Conservation (phyloP, 225 moss, liverwort and hornwort species). For the Sphagnum tenellum region DNA sequence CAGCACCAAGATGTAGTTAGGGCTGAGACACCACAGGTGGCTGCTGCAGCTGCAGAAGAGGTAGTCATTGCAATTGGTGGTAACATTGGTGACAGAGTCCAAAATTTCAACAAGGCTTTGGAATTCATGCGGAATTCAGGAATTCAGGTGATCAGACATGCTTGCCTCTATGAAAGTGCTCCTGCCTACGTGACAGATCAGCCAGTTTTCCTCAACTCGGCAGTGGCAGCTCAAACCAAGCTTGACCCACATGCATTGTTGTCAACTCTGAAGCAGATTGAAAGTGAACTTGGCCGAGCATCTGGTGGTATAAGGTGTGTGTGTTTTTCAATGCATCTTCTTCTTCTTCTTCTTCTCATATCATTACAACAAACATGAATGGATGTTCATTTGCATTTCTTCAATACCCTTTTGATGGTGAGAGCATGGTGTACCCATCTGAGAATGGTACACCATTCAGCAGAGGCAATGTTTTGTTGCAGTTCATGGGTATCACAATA, state of each 20-base stretch:
- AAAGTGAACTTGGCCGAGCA: conserved; percentile 61
- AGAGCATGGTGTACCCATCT: too few species aligned
- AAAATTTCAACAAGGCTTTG: conserved; percentile 67
- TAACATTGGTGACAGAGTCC: conserved; percentile 70
- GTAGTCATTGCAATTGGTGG: conserved; percentile 84
- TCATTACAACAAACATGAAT: too few species aligned
- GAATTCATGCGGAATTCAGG: conserved; percentile 54
- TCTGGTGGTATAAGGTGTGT: conserved; percentile 54
- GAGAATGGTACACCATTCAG: too few species aligned
- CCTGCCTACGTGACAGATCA: conserved; percentile 89
- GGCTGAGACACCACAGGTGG: too few species aligned
- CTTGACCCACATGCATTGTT: conserved; percentile 68
- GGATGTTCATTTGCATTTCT: too few species aligned
- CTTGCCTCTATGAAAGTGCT: conserved; percentile 84
- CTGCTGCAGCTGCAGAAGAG: conserved; percentile 24
- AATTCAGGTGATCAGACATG: conserved; percentile 59
- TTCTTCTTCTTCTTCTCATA: too few species aligned
- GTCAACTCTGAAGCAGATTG: conserved; percentile 60
- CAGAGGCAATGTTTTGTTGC: too few species aligned
- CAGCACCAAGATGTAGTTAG: too few species aligned
- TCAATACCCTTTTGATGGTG: too few species aligned
- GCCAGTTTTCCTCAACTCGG: conserved; percentile 77
- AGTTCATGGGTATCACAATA: too few species aligned
- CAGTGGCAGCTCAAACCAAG: conserved; percentile 49
- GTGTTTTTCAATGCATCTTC: not conserved